These are phyloP conservation scores for Solanum medicagineum DNA, from an alignment of 257 asterid species.

Conservation along the genomic window DNA sequence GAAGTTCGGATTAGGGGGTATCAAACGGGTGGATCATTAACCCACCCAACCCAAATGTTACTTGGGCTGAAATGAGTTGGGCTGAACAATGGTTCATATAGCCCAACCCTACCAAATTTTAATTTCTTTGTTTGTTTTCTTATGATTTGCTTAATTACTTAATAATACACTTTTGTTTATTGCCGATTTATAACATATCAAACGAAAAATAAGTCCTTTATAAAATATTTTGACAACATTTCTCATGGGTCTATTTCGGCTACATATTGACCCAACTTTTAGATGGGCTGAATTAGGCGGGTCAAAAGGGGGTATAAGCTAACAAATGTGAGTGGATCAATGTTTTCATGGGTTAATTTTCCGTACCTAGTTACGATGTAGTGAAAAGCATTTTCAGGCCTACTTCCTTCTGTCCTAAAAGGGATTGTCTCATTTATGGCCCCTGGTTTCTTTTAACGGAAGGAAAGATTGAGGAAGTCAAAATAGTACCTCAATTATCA, in stretches of 20 bases:
- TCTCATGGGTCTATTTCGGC: too few species aligned
- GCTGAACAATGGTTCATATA: not conserved
- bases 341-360: not conserved
- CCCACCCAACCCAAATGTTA: not conserved
- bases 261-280: too few species aligned
- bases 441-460: not conserved
- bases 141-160: not conserved
- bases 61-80: not conserved
- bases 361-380: not conserved
- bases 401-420: not conserved
- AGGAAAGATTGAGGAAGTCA: not conserved
- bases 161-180: not conserved
- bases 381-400: not conserved
- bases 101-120: not conserved
- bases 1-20: not conserved
- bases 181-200: not conserved
- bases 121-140: not conserved
- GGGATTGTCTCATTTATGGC: not conserved
- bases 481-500: not conserved
- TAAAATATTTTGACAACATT: too few species aligned
- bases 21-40: not conserved
- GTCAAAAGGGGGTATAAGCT: too few species aligned
- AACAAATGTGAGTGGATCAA: not conserved
- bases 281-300: too few species aligned
- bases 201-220: not conserved